Percentiles rank a stretch among this genome's conserved stretches.
Conservation (phyloP, 306 rosid genomes). For the Cotoneaster glaucophyllus region DNA sequence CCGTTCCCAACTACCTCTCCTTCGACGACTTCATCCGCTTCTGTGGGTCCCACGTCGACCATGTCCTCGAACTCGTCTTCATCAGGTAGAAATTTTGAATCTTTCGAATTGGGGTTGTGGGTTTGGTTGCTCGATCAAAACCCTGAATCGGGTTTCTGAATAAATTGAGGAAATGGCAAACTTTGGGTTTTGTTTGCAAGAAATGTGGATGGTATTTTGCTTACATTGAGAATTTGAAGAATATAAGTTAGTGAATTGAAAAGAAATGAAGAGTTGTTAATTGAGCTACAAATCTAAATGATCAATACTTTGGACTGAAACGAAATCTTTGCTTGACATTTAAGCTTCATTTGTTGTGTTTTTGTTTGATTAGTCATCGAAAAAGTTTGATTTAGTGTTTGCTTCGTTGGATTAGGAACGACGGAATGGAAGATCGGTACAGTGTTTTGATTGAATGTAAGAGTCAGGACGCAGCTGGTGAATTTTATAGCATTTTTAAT, state of each 20-base stretch:
- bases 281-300: neutral
- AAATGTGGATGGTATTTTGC: neutral
- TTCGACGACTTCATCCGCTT: conserved; percentile 68
- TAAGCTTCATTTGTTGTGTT: neutral
- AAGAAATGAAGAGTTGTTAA: neutral
- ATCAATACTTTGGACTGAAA: neutral
- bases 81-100: conserved; percentile 42
- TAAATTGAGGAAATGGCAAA: neutral
- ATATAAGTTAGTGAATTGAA: neutral
- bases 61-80: conserved; percentile 60
- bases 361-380: neutral
- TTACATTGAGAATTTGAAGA: neutral
- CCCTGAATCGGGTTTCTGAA: conserved; percentile 3
- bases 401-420: conserved; percentile 45
- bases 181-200: neutral
- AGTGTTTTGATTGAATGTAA: conserved; percentile 57
- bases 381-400: neutral
- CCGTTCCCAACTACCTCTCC: conserved; percentile 81
- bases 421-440: conserved; percentile 82
- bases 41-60: conserved; percentile 57
- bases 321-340: neutral
- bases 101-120: neutral
- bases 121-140: neutral
- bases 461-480: conserved; percentile 45
- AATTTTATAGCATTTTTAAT: conserved; percentile 51